Evolutionary conservation across 208 protist genomes (phyloP).

Genomic region (Trichomonas tenax): DNA sequence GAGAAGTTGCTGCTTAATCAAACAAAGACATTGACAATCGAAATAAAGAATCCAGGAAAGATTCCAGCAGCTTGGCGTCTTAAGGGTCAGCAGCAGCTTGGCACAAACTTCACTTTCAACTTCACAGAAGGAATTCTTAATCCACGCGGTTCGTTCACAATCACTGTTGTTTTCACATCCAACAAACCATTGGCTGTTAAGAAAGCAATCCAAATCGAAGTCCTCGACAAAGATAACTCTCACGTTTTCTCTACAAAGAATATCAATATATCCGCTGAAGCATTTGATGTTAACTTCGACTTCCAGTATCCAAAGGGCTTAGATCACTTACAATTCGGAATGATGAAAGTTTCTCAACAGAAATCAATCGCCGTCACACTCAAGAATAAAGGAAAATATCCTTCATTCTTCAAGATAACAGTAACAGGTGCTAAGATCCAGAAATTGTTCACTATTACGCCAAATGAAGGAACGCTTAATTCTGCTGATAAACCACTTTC

Average conservation of each 20-base stretch:
- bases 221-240: not conserved
- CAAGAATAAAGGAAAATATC: conserved; percentile 13
- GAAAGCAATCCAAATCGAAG: not conserved
- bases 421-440: not conserved
- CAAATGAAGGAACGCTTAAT: not conserved
- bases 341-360: not conserved
- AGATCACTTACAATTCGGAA: not conserved
- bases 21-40: not conserved
- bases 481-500: not conserved
- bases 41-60: not conserved
- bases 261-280: not conserved
- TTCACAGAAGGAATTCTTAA: not conserved
- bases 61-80: not conserved
- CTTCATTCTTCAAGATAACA: not conserved
- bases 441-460: not conserved
- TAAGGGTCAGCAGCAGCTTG: not conserved
- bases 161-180: not conserved
- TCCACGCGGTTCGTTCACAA: not conserved
- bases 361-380: not conserved
- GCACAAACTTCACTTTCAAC: not conserved
- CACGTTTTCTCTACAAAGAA: not conserved
- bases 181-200: not conserved
- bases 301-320: not conserved
- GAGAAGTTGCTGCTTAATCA: not conserved
- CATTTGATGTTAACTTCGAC: conserved; percentile 4